Evolutionary conservation across 2,329 filamentous ascomycete genomes (phyloP), one percentile per base, ranked within the genome.

Genomic region (Fusarium palustre): DNA sequence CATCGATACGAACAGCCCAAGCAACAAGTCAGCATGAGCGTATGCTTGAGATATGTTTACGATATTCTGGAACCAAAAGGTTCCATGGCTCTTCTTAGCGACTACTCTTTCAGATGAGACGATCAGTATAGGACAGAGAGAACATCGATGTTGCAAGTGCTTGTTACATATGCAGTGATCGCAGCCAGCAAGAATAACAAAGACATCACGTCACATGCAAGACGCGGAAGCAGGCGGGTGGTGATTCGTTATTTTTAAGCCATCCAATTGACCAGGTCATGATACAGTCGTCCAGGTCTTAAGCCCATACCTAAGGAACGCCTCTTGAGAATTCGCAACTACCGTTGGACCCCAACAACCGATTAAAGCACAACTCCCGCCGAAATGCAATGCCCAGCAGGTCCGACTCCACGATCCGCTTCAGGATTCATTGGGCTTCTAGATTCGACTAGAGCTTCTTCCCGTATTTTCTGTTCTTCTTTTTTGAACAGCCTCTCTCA

Each of bases 371-470:
- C 64, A 74, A 75, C 71, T 75, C 73, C 73, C 56, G 60, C 73
- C 71, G 58, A 75, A 75, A 75, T 75, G 70, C 73, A 75, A 71
- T 74, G 57, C 56, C 70, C 47, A 45, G 58, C 48, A 47, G 49
- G 60, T 74, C 71, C 64, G 43, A 52, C 64, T 58, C 64, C 55
- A 16, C 64, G 47, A 47, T 68, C 62, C 60, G 48, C 45, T 57
- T 61, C 64, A 49, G 39, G 46, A 42, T 38, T 41, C 31, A 41
- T 28, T 48, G 67, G 50, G 47, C 45, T 55, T 72, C 36, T 38
- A 57, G 60, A 42, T 55, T 36, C 38, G 52, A 39, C 57, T 54
- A 55, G 55, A 66, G 45, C 46, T 55, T 22, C 18, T 25, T 50
- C 39, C 43, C 57, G 7, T 36, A 53, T 70, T 68, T 57, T 55